phyloP scores from a whole-genome alignment of 78 protist species.

The Speleostelium caveatum region DNA sequence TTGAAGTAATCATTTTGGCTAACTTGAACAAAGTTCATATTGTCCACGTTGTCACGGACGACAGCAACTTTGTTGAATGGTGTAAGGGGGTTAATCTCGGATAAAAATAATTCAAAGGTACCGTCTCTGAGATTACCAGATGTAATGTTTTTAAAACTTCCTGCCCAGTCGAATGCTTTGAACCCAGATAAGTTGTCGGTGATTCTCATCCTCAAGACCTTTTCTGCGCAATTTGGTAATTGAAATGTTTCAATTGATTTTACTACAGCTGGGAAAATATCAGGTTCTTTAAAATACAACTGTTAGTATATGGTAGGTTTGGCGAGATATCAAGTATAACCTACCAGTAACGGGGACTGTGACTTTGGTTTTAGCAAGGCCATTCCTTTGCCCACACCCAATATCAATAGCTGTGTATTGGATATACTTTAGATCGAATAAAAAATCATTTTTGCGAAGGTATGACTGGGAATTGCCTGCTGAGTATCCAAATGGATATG shows the following conservation, averaged over 20 bases:
- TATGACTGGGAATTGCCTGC: neutral
- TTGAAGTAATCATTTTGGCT: too few species aligned
- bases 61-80: neutral
- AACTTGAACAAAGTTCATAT: too few species aligned
- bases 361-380: too few species aligned
- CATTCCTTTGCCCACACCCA: neutral
- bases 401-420: neutral
- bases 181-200: neutral
- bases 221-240: neutral
- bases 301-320: too few species aligned
- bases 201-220: neutral
- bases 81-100: neutral
- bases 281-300: neutral
- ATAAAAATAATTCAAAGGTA: neutral
- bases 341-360: too few species aligned
- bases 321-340: neutral
- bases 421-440: neutral
- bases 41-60: too few species aligned
- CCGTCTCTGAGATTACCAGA: neutral
- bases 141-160: neutral
- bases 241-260: neutral
- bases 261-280: neutral
- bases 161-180: neutral
- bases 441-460: neutral
- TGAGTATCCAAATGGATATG: neutral